Base-by-base conservation (phyloP, 2,329 filamentous ascomycete species). In the Alternaria postmessia region DNA sequence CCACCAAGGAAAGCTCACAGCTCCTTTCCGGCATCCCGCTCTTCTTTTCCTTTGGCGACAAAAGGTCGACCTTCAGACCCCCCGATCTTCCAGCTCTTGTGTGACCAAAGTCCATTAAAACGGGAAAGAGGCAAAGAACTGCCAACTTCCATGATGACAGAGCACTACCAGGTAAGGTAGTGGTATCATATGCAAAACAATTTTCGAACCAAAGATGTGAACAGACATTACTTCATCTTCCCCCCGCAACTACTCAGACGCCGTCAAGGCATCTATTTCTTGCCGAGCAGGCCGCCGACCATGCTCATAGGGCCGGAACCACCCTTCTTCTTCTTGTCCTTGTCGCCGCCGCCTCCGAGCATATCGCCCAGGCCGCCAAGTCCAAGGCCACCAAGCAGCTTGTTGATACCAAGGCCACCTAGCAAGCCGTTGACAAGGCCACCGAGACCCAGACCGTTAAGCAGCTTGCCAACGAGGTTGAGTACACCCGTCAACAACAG, bases 401-500 rank as follows among this genome's bases (percentile, higher is more conserved):
- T 91, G 78, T 89, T 88, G 60, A 96, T 84, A 14, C 92, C 92
- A 20, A 95, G 80, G 1, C 90, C 90, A 57, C 91, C 91, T 1
- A 97, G 85, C 4, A 96, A 82, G 49, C 89, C 89, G 65, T 94
- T 91, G 68, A 97, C 87, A 0, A 97, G 78, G 16, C 91, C 90
- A 61, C 93, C 93, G 1, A 97, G 86, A 58, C 93, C 93, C 28
- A 97, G 87, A 5, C 91, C 92, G 69, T 90, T 89, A 59, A 95
- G 85, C 72, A 96, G 81, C 74, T 89, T 89, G 57, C 93, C 93
- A 20, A 97, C 92, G 1, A 97, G 85, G 43, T 91, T 91, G 7
- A 97, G 84, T 0, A 97, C 93, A 77, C 94, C 93, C 52, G 84
- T 89, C 62, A 97, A 84, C 64, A 97, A 80, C 60, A 97, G 81